phyloP scores from a whole-genome alignment of 2,329 filamentous ascomycete genomes.

The Mycosphaerelloides madeirae region DNA sequence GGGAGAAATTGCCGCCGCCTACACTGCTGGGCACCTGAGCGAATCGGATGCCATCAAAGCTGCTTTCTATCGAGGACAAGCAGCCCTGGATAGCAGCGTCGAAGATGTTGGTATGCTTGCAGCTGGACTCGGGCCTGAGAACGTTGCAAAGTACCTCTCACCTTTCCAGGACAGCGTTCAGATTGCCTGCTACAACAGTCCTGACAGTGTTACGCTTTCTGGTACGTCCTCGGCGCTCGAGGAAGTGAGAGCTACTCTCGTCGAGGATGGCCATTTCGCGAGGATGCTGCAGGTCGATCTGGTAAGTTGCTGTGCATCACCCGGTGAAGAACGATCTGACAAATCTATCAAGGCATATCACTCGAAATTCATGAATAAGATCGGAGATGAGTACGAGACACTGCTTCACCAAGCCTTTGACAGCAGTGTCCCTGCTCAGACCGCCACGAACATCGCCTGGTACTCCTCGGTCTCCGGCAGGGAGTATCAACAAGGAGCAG shows the following conservation, averaged over 20 bases:
- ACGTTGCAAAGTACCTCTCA: conserved; percentile 17
- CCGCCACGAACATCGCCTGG: neutral
- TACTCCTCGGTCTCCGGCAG: neutral
- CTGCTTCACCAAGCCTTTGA: neutral
- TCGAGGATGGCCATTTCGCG: conserved; percentile 30
- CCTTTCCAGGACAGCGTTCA: conserved; percentile 6
- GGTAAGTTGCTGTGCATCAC: no score
- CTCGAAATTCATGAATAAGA: conserved; percentile 33
- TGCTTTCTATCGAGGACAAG: conserved; percentile 23
- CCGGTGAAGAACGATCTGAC: no score
- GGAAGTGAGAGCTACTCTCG: conserved; percentile 22
- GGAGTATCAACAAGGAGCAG: neutral
- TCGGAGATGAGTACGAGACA: conserved; percentile 2
- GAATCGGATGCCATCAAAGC: conserved; percentile 16
- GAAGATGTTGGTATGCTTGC: conserved; percentile 30
- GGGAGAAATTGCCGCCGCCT: conserved; percentile 34
- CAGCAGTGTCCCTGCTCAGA: neutral
- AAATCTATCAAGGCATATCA: conserved; percentile 43
- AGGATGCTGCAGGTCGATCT: conserved; percentile 7
- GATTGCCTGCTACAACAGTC: conserved; percentile 34
- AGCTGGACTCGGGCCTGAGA: conserved; percentile 25
- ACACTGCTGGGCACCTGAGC: conserved; percentile 25
- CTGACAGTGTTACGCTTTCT: conserved; percentile 42
- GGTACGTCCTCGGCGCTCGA: conserved; percentile 35
- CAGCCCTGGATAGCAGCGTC: no score